Conservation (phyloP, 2,329 filamentous ascomycete genomes). For the Didymella glomerata region DNA sequence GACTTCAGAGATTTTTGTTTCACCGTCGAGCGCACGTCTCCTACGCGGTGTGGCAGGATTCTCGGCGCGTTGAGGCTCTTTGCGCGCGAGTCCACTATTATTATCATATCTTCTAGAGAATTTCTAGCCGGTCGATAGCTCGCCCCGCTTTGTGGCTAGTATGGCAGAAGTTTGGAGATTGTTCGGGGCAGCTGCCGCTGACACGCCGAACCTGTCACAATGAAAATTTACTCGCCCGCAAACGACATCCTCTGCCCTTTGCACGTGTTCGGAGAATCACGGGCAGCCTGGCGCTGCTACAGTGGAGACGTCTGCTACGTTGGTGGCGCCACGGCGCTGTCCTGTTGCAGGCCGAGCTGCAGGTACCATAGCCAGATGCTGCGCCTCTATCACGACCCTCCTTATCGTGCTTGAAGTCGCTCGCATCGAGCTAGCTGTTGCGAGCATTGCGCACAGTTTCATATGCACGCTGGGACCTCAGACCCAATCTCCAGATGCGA, state of each 20-base stretch:
- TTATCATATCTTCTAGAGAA: constrained; percentile 38
- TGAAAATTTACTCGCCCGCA: constrained; percentile 35
- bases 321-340: constrained; percentile 29
- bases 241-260: constrained; percentile 23
- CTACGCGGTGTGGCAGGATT: constrained; percentile 20
- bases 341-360: constrained; percentile 26
- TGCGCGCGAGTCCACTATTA: constrained; percentile 34
- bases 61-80: constrained; percentile 15
- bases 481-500: constrained; percentile 6
- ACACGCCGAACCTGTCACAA: constrained; percentile 28
- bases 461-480: constrained; percentile 14
- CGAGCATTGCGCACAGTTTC: constrained; percentile 7
- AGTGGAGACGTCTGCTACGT: constrained; percentile 26
- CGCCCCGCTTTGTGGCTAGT: constrained; percentile 34
- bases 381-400: constrained; percentile 22
- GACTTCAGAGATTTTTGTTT: constrained; percentile 3
- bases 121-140: constrained; percentile 38
- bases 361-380: constrained; percentile 20
- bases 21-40: constrained; percentile 6
- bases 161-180: constrained; percentile 30
- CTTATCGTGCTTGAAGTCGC: constrained; percentile 12
- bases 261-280: constrained; percentile 24
- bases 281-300: constrained; percentile 15
- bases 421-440: constrained; percentile 11
- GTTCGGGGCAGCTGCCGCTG: constrained; percentile 36